phyloP scores from a whole-genome alignment of 305 asterid species.

The Fraxinus albicans region DNA sequence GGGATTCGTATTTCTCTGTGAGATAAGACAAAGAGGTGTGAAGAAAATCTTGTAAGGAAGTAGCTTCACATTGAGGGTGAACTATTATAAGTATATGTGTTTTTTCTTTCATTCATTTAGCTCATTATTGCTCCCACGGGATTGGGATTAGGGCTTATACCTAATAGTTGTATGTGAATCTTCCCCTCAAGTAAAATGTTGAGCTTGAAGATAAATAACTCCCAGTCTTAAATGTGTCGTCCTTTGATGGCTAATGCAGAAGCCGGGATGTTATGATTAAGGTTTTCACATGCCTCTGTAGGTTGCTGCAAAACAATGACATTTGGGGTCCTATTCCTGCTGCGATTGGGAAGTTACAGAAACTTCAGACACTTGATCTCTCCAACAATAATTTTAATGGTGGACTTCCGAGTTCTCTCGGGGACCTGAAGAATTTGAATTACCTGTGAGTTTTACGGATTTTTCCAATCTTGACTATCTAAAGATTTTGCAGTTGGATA shows the following conservation, averaged over 20 bases:
- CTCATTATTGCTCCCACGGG: neutral
- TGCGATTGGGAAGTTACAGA: conserved; percentile 64
- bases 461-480: conserved; percentile 2
- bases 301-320: conserved; percentile 95
- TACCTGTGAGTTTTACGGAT: conserved; percentile 67
- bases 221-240: neutral
- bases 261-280: neutral
- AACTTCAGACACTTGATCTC: conserved; percentile 87
- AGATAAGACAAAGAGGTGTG: neutral
- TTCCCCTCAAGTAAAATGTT: neutral
- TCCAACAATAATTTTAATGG: conserved; percentile 74
- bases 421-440: conserved; percentile 63
- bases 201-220: neutral
- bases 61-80: neutral
- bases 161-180: neutral
- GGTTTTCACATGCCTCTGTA: conserved; percentile 27
- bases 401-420: conserved; percentile 66
- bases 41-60: neutral
- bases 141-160: neutral
- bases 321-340: conserved; percentile 73
- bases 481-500: neutral
- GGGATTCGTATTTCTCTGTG: neutral
- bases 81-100: neutral
- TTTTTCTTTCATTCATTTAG: neutral
- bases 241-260: neutral